Evolutionary conservation across 73 alveolate species (phyloP), one percentile per base, ranked within the genome.

Genomic region (Blepharisma japonicum): DNA sequence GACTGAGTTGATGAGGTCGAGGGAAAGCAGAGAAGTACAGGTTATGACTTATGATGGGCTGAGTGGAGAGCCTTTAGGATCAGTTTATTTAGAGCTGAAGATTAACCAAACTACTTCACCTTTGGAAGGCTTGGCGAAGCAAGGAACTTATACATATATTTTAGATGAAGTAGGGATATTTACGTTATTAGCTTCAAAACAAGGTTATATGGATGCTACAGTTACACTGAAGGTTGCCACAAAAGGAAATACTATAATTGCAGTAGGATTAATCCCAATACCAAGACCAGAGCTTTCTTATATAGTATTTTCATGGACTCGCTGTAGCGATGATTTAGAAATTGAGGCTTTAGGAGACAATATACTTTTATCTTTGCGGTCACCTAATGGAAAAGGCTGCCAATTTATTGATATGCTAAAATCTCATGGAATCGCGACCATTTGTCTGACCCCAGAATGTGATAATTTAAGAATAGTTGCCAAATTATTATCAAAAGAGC

Each of bases 321-420:
- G 47, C 70, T 70, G 68, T 5, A 23, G 42, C 27, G 80, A 70
- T 3, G 80, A 39, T n/a, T n/a, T 45, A 14, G 80, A 70, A 45
- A 45, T 70, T 45, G 76, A 38, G 14, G 66, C 55, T 11, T 0
- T 7, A 45, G 42, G 32, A 18, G 32, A 45, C 25, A 14, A 14
- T 38, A n/a, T 8, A 23, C 45, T 14, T 9, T 9, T 39, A 45
- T 18, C 32, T 70, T 45, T n/a, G 32, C 25, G n/a, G 27, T 14
- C 21, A 11, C 80, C 80, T 23, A 25, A 70, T 48, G n/a, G 11
- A 9, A 25, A 45, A 23, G 80, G 66, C 55, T 45, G 21, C 27
- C 32, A 70, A 45, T 9, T 70, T 11, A 14, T 70, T 70, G 68
- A 47, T 21, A 39, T 38, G 56, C 14, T 23, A 25, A 47, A 70